A percentile compares a stretch with the other conserved stretches of the same genome.
phyloP scores from a whole-genome alignment of 2,329 filamentous ascomycete genomes.

The Diaporthe longicolla region DNA sequence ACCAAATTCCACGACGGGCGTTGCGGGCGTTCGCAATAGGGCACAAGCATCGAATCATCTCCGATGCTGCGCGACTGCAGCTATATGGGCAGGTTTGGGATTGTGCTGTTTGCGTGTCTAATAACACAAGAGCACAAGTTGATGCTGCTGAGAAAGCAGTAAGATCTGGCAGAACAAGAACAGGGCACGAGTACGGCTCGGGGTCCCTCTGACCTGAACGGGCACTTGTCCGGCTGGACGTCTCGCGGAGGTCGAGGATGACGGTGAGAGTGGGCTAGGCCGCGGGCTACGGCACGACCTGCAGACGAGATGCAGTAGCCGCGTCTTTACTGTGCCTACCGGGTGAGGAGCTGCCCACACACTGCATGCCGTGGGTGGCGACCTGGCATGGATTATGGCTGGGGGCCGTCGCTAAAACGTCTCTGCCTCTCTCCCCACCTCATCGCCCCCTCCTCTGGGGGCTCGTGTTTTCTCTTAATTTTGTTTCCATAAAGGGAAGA shows the following conservation, averaged over 20 bases:
- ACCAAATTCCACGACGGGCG: neutral
- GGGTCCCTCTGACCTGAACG: neutral
- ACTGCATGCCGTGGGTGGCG: slow-evolving; percentile 12
- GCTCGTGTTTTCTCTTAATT: too few relatives aligned
- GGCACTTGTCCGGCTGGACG: neutral
- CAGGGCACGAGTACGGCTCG: neutral
- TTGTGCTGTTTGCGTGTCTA: neutral
- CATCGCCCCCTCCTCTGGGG: too few relatives aligned
- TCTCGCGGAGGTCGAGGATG: neutral
- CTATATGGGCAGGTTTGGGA: neutral
- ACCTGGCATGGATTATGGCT: slow-evolving; percentile 33
- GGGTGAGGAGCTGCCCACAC: slow-evolving; percentile 32
- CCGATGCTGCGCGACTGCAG: neutral
- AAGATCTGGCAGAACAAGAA: slow-evolving; percentile 8
- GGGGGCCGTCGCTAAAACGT: slow-evolving; percentile 7
- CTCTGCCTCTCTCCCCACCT: neutral
- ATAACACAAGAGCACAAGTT: neutral
- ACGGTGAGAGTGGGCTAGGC: slow-evolving; percentile 26
- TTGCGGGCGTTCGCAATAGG: neutral
- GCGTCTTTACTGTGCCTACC: slow-evolving; percentile 29
- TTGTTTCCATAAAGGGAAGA: too few relatives aligned
- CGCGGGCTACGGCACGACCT: slow-evolving; percentile 35
- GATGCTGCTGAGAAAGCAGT: neutral
- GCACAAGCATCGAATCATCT: neutral
- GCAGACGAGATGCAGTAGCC: slow-evolving; percentile 35